These are phyloP conservation scores for Drechslera avenae DNA, from an alignment of 2,329 filamentous ascomycete genomes.

Conservation along the genomic window DNA sequence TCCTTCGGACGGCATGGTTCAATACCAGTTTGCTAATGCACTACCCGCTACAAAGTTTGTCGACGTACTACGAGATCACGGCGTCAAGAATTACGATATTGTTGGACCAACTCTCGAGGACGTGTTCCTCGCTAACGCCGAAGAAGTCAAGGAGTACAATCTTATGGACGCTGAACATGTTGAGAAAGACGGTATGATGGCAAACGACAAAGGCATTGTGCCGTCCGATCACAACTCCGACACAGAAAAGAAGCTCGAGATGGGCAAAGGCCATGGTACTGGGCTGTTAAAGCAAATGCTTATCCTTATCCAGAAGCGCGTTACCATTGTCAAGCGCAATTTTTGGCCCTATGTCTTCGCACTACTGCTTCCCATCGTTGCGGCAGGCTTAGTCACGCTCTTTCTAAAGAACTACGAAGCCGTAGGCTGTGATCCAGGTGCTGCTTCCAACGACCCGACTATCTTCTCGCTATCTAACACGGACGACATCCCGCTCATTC, in stretches of 20 bases:
- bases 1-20: constrained; percentile 66
- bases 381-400: constrained; percentile 77
- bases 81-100: constrained; percentile 79
- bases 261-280: constrained; percentile 72
- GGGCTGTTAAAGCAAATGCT: constrained; percentile 71
- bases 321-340: constrained; percentile 77
- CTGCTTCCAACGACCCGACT: constrained; percentile 39
- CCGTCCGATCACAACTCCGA: constrained; percentile 39
- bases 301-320: constrained; percentile 78
- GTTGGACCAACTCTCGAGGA: constrained; percentile 91
- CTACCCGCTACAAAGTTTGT: constrained; percentile 74
- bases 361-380: constrained; percentile 76
- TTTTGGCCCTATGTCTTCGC: constrained; percentile 77
- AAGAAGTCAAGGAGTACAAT: constrained; percentile 69
- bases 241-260: constrained; percentile 44
- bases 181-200: constrained; percentile 23
- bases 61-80: constrained; percentile 66
- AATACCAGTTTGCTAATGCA: constrained; percentile 74
- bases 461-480: constrained; percentile 36
- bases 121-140: constrained; percentile 84
- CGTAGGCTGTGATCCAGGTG: constrained; percentile 54
- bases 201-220: constrained; percentile 24
- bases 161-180: constrained; percentile 35
- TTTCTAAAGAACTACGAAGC: constrained; percentile 67
- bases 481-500: constrained; percentile 41